Percentiles rank a stretch among this genome's conserved stretches.
Conservation (phyloP, 768 basidiomycete species). For the Xerocomus spinulosus region DNA sequence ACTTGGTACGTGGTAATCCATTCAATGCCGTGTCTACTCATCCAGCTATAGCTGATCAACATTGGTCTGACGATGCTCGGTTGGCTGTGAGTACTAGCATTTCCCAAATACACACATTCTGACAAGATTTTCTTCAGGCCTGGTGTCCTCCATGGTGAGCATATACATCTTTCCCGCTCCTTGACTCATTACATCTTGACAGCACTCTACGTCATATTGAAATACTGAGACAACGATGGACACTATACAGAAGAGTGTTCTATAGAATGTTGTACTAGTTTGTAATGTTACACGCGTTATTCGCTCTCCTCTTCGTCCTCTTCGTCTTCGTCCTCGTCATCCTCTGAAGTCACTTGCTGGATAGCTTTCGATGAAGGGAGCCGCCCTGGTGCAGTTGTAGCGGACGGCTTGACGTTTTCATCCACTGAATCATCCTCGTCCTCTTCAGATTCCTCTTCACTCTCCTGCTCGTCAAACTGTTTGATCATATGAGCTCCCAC, state of each 20-base stretch:
- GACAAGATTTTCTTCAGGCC: slow-evolving; percentile 42
- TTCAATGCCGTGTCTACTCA: not conserved
- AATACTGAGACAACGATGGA: slow-evolving; percentile 41
- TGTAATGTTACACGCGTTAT: slow-evolving; percentile 12
- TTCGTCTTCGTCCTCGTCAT: not conserved
- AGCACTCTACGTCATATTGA: slow-evolving; percentile 81
- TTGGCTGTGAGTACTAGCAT: slow-evolving; percentile 54
- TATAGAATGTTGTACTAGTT: slow-evolving; percentile 5
- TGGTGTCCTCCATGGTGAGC: slow-evolving; percentile 66
- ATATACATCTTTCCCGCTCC: not conserved
- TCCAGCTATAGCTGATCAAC: slow-evolving; percentile 50
- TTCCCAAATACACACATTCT: not conserved
- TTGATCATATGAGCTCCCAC: slow-evolving; percentile 72
- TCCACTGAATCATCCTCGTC: slow-evolving; percentile 19
- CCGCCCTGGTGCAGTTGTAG: not conserved
- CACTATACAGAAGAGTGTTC: not conserved
- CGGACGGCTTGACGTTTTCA: slow-evolving; percentile 7
- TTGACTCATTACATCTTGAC: slow-evolving; percentile 13
- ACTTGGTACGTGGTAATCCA: slow-evolving; percentile 50
- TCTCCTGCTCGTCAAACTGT: slow-evolving; percentile 77
- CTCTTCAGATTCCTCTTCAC: slow-evolving; percentile 41
- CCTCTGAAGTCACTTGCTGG: not conserved
- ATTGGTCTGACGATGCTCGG: slow-evolving; percentile 75
- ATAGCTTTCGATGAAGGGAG: not conserved
- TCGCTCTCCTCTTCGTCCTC: slow-evolving; percentile 3